Conservation (phyloP, 257 asterid species). For the Mitragyna speciosa region DNA sequence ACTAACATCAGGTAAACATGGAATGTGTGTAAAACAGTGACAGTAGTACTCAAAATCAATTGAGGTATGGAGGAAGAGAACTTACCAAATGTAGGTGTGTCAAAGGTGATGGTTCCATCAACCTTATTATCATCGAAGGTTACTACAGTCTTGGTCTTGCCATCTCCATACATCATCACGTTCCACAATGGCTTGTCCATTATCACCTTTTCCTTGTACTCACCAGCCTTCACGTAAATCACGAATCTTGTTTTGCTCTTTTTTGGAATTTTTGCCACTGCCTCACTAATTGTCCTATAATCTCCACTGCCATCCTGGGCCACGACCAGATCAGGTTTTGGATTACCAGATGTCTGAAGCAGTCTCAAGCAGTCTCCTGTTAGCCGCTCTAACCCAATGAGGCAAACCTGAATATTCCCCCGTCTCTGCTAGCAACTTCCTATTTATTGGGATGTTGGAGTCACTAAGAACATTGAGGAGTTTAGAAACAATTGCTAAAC, state of each 20-base stretch:
- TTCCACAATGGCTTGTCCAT: slow-evolving; percentile 64
- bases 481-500: slow-evolving; percentile 68
- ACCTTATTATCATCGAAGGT: slow-evolving; percentile 47
- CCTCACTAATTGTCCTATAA: slow-evolving; percentile 43
- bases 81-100: slow-evolving; percentile 77
- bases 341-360: slow-evolving; percentile 33
- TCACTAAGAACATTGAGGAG: slow-evolving; percentile 40
- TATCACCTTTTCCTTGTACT: slow-evolving; percentile 53
- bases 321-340: slow-evolving; percentile 59
- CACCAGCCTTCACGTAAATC: slow-evolving; percentile 59
- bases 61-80: not conserved
- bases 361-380: slow-evolving; percentile 56
- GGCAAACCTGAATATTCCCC: slow-evolving; percentile 33
- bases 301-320: slow-evolving; percentile 61
- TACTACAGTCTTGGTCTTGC: slow-evolving; percentile 41
- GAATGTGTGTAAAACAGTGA: not conserved
- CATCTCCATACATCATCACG: slow-evolving; percentile 83
- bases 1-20: not conserved
- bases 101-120: slow-evolving; percentile 57
- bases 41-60: too few relatives aligned
- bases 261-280: slow-evolving; percentile 55
- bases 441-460: slow-evolving; percentile 45
- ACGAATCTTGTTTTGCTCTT: slow-evolving; percentile 51
- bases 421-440: slow-evolving; percentile 38
- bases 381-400: slow-evolving; percentile 51